These are phyloP conservation scores for Dactylellina parvicollis DNA, from an alignment of 2,329 filamentous ascomycete genomes.

Conservation along the genomic window DNA sequence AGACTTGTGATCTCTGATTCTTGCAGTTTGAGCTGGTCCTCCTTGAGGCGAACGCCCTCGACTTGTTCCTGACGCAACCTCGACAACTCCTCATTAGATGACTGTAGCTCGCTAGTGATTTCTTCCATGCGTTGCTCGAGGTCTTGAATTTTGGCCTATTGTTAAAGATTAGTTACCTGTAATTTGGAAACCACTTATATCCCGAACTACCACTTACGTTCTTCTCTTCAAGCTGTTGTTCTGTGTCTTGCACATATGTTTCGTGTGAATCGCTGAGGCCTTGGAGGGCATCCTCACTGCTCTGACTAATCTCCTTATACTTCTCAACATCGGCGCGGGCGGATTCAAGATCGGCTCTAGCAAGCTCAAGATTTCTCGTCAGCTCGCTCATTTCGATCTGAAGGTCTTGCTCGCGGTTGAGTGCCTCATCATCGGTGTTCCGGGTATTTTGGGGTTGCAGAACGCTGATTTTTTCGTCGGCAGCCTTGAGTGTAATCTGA, in stretches of 20 bases:
- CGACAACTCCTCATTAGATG: constrained; percentile 83
- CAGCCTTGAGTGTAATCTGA: constrained; percentile 84
- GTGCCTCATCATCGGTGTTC: constrained; percentile 68
- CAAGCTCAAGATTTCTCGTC: constrained; percentile 84
- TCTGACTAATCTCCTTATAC: constrained; percentile 87
- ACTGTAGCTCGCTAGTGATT: constrained; percentile 80
- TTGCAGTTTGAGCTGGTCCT: constrained; percentile 82
- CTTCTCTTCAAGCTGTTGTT: constrained; percentile 78
- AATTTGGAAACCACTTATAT: background rate
- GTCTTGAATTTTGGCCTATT: constrained; percentile 74
- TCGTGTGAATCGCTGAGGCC: constrained; percentile 82
- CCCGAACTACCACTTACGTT: constrained; percentile 63
- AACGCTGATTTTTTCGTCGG: constrained; percentile 84
- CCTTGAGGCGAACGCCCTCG: constrained; percentile 74
- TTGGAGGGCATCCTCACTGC: constrained; percentile 85
- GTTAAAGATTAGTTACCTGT: background rate
- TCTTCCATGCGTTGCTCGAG: constrained; percentile 85
- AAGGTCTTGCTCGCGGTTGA: constrained; percentile 79
- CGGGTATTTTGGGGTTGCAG: constrained; percentile 75
- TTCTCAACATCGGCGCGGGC: constrained; percentile 83
- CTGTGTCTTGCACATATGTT: constrained; percentile 86
- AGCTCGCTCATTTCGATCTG: constrained; percentile 84
- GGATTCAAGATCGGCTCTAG: constrained; percentile 80
- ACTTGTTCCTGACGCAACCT: constrained; percentile 81
- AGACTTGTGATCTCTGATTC: constrained; percentile 82